Conservation (phyloP, 306 rosid genomes). For the Herpetospermum pedunculosum region DNA sequence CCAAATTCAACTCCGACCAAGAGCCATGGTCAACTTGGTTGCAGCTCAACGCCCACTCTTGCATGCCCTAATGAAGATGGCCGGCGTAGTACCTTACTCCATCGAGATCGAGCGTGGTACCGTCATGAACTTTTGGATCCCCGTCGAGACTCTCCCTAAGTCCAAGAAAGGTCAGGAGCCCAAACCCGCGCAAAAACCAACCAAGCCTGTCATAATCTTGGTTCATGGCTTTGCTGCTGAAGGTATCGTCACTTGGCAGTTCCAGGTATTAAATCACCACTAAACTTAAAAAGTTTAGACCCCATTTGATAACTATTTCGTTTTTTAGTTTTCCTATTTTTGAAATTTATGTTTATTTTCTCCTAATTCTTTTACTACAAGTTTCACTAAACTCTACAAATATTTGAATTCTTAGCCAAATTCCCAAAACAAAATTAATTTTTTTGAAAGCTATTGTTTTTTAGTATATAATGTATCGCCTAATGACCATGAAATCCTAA, state of each 20-base stretch:
- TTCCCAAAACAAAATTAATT: no score
- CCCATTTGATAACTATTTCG: no score
- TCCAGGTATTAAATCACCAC: conserved; percentile 23
- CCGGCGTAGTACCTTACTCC: conserved; percentile 54
- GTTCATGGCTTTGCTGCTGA: conserved; percentile 77
- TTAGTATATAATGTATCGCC: no score
- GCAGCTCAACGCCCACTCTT: conserved; percentile 56
- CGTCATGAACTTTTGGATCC: conserved; percentile 72
- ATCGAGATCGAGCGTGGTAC: conserved; percentile 77
- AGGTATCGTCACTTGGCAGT: conserved; percentile 78
- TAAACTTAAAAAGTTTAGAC: neutral
- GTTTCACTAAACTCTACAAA: no score
- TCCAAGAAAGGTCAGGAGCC: conserved; percentile 30
- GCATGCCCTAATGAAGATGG: conserved; percentile 72
- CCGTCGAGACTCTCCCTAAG: conserved; percentile 36
- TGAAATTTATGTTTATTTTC: no score
- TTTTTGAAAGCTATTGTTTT: no score
- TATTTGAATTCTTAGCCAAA: no score
- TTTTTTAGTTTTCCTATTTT: no score
- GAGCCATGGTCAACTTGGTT: conserved; percentile 66
- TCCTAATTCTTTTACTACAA: no score
- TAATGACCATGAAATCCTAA: no score
- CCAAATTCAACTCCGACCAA: neutral
- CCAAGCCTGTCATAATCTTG: conserved; percentile 59
- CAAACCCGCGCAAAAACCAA: conserved; percentile 21